Evolutionary conservation across 495 filamentous ascomycete species (phyloP).

Genomic region (Trichoderma erinaceum): DNA sequence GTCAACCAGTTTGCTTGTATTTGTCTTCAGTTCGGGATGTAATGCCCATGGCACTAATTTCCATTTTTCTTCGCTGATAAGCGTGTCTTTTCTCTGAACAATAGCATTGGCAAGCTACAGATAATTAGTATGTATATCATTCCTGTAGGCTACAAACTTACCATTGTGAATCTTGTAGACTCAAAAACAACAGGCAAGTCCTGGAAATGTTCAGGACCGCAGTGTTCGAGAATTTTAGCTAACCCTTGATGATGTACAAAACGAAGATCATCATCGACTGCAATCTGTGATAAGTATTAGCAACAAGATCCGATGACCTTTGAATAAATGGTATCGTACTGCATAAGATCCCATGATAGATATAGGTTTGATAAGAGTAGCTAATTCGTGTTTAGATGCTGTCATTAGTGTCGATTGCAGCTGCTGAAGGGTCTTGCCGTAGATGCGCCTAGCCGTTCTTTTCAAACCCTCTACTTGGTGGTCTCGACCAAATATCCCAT

Average conservation of each 20-base stretch:
- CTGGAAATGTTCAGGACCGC: background rate
- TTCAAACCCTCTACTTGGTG: conserved; percentile 9
- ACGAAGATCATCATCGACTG: background rate
- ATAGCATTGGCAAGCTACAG: conserved; percentile 14
- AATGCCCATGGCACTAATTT: conserved; percentile 15
- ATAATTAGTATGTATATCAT: background rate
- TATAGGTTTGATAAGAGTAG: conserved; percentile 16
- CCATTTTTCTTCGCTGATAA: conserved; percentile 9
- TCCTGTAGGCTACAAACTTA: background rate
- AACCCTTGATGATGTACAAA: background rate
- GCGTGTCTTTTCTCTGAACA: conserved; percentile 10
- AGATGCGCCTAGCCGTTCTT: background rate
- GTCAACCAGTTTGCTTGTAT: conserved; percentile 14
- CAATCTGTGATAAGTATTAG: background rate
- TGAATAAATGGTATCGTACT: background rate
- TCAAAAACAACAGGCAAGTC: background rate
- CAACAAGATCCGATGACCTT: background rate
- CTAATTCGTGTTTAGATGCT: conserved; percentile 10
- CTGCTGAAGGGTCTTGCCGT: background rate
- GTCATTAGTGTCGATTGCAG: background rate
- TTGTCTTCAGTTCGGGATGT: background rate
- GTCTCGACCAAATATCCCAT: conserved; percentile 15
- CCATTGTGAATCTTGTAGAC: background rate
- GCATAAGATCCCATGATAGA: conserved; percentile 17
- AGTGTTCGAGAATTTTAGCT: background rate